Base-by-base conservation (phyloP, 2,329 filamentous ascomycete species). In the Alternaria solani region DNA sequence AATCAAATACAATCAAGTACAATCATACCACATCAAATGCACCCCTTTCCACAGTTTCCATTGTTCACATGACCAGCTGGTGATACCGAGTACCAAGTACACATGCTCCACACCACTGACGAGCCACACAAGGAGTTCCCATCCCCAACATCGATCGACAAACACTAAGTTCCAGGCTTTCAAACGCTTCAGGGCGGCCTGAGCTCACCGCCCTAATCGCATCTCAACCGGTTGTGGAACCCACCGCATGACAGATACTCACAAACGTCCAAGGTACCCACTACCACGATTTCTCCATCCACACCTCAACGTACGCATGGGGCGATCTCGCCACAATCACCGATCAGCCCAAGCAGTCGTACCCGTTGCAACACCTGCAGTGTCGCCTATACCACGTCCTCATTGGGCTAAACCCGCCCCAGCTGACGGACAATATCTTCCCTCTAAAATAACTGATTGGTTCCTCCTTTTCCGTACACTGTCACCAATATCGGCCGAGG, bases 281-380 rank as follows among this genome's bases (percentile, higher is more conserved):
- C 39, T 7, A 26, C 8, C 28, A 20, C 51, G 28, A 57, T 36
- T 20, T 49, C 60, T 48, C 55, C 47, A 36, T 43, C 60, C 44
- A 52, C 60, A 59, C 52, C 52, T 51, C 42, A 55, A 48, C 41
- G 38, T 34, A 48, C 39, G 55, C 49, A 44, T 30, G 36, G 41
- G 26, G 42, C 62, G 62, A 64, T 64, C 59, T 49, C 47, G 55
- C 42, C 51, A 42, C 39, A 43, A 49, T 48, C 46, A 52, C 55
- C 62, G 62, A 62, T 62, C 52, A 39, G 48, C 30, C 32, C 44
- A 51, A 28, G 46, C 51, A 56, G 49, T 63, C 51, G 36, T 56
- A 51, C 28, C 59, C 59, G 55, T 64, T 55, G 49, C 59, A 59
- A 58, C 48, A 56, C 32, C 62, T 62, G 62, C 62, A 64, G 36